Conservation (phyloP, 805 yeast species). For the Wickerhamomyces queroliae region DNA sequence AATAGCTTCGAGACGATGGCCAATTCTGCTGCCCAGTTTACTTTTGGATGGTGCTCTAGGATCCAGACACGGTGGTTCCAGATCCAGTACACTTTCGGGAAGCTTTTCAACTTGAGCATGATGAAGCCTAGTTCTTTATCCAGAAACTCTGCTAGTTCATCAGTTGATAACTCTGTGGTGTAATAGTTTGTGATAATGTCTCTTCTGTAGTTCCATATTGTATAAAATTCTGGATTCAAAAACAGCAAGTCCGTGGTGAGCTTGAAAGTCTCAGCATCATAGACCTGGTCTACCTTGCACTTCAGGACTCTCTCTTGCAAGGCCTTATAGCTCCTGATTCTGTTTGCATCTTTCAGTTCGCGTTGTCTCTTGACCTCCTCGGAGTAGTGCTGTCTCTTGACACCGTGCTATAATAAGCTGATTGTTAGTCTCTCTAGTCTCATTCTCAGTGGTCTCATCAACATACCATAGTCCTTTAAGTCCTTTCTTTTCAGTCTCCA, state of each 20-base stretch:
- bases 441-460: slow-evolving; percentile 5
- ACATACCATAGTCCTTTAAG: too few species aligned
- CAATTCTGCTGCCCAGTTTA: slow-evolving; percentile 71
- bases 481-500: too few species aligned
- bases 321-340: slow-evolving; percentile 48
- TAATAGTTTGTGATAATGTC: slow-evolving; percentile 43
- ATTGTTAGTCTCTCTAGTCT: neutral
- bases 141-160: slow-evolving; percentile 28
- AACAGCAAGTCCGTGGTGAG: slow-evolving; percentile 52
- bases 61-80: slow-evolving; percentile 94
- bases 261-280: slow-evolving; percentile 36
- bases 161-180: slow-evolving; percentile 9
- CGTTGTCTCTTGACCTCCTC: slow-evolving; percentile 50
- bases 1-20: slow-evolving; percentile 63
- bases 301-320: slow-evolving; percentile 40
- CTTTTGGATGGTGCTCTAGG: slow-evolving; percentile 42
- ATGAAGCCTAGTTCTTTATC: slow-evolving; percentile 58
- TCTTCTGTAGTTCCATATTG: slow-evolving; percentile 86
- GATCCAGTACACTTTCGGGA: slow-evolving; percentile 93
- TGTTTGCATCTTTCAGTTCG: slow-evolving; percentile 50
- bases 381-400: slow-evolving; percentile 52
- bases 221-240: slow-evolving; percentile 80
- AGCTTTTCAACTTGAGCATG: slow-evolving; percentile 49
- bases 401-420: slow-evolving; percentile 52
- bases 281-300: slow-evolving; percentile 23